Evolutionary conservation across 2,329 filamentous ascomycete species (phyloP), one percentile per base, ranked within the genome.

Genomic region (Phyllosticta ampelicida): DNA sequence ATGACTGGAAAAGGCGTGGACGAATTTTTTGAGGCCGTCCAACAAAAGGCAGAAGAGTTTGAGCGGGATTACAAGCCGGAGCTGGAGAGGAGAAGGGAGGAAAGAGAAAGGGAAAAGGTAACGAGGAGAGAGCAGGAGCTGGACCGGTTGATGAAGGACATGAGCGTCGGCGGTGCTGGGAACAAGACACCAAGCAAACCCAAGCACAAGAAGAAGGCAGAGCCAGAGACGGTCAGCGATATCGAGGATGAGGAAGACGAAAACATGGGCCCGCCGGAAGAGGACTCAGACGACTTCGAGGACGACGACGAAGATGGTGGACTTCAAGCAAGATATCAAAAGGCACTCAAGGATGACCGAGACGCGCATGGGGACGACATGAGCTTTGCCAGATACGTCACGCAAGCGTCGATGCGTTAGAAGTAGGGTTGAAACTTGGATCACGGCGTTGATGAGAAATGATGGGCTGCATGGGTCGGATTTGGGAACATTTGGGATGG

Each of bases 81-180:
- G 73, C 79, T 97, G 59, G 89, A 96, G 74, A 82, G 84, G 62
- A 82, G 89, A 68, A 80, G 84, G 62, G 81, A 83, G 61, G 85
- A 92, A 70, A 82, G 90, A 21, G 89, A 95, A 61, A 81, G 86
- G 61, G 80, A 84, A 64, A 92, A 91, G 76, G 79, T 83, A 61
- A 80, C 80, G 60, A 75, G 82, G 26, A 80, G 90, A 51, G 86
- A 96, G 66, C 83, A 86, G 67, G 91, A 99, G 71, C 75, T 99
- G 26, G 89, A 88, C 61, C 90, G 89, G 76, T 84, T 99, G 78
- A 96, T 99, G 90, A 86, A 87, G 70, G 92, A 94, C 65, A 95
- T 99, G 89, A 79, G 79, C 56, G 80, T 89, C 51, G 66, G 68
- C 4, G 68, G 66, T 10, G 54, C 53, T n/a, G 62, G 67, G 16